A percentile compares a stretch with the other conserved stretches of the same genome.
phyloP scores from a whole-genome alignment of 2,329 filamentous ascomycete species.

The Trichoderma polysporum region DNA sequence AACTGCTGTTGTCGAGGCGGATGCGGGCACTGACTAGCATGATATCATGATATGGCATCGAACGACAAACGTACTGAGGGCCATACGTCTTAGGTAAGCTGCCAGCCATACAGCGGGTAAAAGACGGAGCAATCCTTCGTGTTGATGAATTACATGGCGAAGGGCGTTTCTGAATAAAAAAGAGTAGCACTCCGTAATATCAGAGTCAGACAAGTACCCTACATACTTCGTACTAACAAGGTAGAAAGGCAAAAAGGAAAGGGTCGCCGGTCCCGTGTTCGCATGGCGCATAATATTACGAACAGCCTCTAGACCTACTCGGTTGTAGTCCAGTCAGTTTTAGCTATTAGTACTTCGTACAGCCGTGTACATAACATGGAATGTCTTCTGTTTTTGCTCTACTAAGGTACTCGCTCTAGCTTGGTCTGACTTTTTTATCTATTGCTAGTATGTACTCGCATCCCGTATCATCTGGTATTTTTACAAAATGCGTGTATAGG shows the following conservation, averaged over 20 bases:
- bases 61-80: background rate
- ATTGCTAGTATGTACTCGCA: background rate
- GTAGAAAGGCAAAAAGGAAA: conserved; percentile 12
- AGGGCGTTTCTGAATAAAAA: background rate
- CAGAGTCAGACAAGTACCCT: background rate
- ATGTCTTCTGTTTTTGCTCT: no score
- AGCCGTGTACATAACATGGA: no score
- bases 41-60: background rate
- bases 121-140: background rate
- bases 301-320: no score
- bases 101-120: background rate
- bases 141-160: no score
- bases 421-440: no score
- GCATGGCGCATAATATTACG: background rate
- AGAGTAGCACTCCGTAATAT: background rate
- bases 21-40: background rate
- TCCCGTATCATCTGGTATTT: background rate
- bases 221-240: background rate
- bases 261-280: background rate
- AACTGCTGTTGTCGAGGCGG: background rate
- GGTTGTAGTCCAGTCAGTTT: no score
- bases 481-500: no score
- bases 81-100: background rate
- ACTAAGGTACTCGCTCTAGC: no score
- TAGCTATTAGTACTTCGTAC: no score